A percentile compares a stretch with the other conserved stretches of the same genome.
These are phyloP conservation scores for Amanita thiersii DNA, from an alignment of 768 basidiomycete species.

Conservation along the genomic window DNA sequence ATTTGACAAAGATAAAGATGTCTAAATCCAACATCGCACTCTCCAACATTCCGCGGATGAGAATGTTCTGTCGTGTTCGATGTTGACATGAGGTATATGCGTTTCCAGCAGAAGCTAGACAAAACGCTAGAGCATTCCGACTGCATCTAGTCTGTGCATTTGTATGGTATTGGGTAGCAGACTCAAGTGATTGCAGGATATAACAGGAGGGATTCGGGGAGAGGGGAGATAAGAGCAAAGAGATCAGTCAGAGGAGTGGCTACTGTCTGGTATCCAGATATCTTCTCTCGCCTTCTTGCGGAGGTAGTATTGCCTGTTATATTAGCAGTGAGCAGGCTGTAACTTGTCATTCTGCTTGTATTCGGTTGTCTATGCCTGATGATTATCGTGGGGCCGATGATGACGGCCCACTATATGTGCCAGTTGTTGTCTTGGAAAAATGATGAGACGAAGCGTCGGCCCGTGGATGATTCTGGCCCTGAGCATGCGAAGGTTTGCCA, in stretches of 20 bases:
- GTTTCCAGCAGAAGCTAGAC: slow-evolving; percentile 2
- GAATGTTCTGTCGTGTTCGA: neutral
- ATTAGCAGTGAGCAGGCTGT: no score
- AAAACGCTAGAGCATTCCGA: slow-evolving; percentile 1
- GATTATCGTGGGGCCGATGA: slow-evolving; percentile 5
- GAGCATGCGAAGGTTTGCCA: slow-evolving; percentile 1
- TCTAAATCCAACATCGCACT: slow-evolving; percentile 7
- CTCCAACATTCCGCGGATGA: neutral
- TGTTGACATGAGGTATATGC: slow-evolving; percentile 2
- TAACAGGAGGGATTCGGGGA: neutral
- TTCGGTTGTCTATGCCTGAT: neutral
- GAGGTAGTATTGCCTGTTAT: no score
- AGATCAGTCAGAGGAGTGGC: neutral
- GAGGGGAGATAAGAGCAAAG: neutral
- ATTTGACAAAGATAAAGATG: slow-evolving; percentile 1
- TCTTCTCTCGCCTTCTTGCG: no score
- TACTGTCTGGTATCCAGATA: slow-evolving; percentile 5
- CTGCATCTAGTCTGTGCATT: slow-evolving; percentile 5
- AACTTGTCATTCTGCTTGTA: slow-evolving; percentile 1
- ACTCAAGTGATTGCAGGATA: neutral
- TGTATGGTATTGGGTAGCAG: neutral
- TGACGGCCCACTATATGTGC: slow-evolving; percentile 5
- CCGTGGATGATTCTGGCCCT: slow-evolving; percentile 1
- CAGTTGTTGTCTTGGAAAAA: slow-evolving; percentile 1
- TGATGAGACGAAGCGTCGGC: slow-evolving; percentile 1